Percentiles rank a stretch among this genome's conserved stretches.
Conservation (phyloP, 768 basidiomycete species). For the Serendipita sp. region DNA sequence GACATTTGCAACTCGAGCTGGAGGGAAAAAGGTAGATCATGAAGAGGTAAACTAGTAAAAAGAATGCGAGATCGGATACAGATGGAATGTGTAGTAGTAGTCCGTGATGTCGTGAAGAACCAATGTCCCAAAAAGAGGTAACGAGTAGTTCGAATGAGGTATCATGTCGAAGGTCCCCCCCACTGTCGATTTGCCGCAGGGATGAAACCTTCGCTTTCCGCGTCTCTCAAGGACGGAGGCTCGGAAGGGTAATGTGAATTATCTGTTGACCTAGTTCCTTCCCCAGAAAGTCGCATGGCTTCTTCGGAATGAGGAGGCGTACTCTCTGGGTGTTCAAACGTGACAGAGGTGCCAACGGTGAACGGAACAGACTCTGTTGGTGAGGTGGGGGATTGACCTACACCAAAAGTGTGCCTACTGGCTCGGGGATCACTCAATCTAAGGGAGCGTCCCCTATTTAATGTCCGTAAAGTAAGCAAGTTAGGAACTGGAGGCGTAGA, state of each 20-base stretch:
- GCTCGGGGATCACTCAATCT: background rate
- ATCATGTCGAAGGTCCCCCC: too few species aligned
- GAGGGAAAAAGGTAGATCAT: conserved; percentile 14
- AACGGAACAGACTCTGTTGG: background rate
- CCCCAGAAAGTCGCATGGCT: background rate
- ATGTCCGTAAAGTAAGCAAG: background rate
- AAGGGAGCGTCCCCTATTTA: background rate
- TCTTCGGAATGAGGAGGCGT: background rate
- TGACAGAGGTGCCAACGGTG: conserved; percentile 1
- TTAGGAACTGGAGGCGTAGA: background rate
- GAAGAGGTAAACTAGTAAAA: background rate
- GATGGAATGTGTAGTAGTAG: background rate
- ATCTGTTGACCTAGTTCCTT: background rate
- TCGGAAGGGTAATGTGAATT: background rate
- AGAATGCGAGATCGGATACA: background rate
- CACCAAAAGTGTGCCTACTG: background rate
- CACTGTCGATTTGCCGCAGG: background rate
- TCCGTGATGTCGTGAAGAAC: background rate
- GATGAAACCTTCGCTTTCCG: background rate
- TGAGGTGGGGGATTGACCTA: background rate
- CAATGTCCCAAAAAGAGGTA: background rate
- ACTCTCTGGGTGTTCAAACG: background rate
- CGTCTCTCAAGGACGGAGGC: background rate
- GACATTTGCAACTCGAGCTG: conserved; percentile 71
- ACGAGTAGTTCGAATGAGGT: background rate